phyloP scores from a whole-genome alignment of 73 alveolate genomes.

The Symbiodinium pilosum region DNA sequence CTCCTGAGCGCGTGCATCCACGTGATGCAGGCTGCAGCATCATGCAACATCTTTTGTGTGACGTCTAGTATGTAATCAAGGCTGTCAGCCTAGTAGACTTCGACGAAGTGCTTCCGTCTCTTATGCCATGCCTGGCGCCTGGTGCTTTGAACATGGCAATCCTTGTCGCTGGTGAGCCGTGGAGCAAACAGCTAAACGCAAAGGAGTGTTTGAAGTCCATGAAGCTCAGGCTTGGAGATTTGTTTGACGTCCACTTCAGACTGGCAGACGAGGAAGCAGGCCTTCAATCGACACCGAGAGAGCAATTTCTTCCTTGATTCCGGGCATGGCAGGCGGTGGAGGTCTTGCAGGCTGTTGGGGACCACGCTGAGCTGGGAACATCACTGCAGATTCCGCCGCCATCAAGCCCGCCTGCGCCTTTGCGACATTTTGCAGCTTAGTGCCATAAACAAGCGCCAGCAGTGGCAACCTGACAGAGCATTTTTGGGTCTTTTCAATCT shows the following conservation, averaged over 20 bases:
- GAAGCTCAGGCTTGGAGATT: slow-evolving; percentile 77
- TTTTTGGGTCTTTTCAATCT: no score
- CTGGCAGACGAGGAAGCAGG: slow-evolving; percentile 94
- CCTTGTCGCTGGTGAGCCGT: no score
- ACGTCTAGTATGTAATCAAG: background rate
- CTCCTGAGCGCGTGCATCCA: slow-evolving; percentile 90
- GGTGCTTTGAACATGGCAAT: no score
- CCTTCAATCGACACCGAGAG: background rate
- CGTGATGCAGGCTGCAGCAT: slow-evolving; percentile 55
- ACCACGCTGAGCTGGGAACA: slow-evolving; percentile 51
- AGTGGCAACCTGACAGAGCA: background rate
- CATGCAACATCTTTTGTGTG: no score
- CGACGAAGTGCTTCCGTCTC: slow-evolving; percentile 63
- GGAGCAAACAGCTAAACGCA: background rate
- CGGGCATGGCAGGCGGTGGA: slow-evolving; percentile 58
- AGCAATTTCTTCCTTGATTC: background rate
- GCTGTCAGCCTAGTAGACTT: slow-evolving; percentile 72
- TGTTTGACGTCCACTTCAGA: slow-evolving; percentile 71
- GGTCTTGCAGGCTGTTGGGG: slow-evolving; percentile 75
- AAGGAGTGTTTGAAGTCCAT: background rate
- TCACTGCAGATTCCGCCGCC: slow-evolving; percentile 42
- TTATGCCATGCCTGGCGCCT: slow-evolving; percentile 45
- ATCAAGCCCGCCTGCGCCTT: background rate
- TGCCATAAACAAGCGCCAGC: background rate
- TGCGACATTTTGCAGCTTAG: background rate